Conservation (phyloP, 2,329 filamentous ascomycete genomes). For the Fulvia fulva region DNA sequence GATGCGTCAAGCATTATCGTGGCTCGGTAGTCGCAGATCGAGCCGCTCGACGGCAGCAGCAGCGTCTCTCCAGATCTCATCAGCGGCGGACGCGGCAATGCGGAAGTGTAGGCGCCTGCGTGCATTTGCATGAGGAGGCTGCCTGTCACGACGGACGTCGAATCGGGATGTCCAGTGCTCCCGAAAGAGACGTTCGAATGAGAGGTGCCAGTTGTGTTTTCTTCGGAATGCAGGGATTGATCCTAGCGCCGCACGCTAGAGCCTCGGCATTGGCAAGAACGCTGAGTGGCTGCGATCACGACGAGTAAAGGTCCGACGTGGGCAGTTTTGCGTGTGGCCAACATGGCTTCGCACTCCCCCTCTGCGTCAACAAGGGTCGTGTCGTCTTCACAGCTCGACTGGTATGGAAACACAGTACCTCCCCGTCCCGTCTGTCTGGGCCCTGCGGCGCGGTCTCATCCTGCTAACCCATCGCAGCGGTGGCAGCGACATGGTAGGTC, state of each 20-base stretch:
- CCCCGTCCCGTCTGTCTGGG: background rate
- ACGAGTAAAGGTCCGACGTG: background rate
- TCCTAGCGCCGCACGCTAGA: background rate
- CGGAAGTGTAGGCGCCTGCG: background rate
- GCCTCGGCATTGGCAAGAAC: background rate
- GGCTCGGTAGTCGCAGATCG: background rate
- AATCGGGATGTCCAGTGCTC: background rate
- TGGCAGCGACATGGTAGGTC: constrained; percentile 11
- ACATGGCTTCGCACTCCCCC: background rate
- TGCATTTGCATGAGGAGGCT: background rate
- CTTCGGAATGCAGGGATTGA: background rate
- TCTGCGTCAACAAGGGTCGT: background rate
- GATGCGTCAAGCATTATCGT: background rate
- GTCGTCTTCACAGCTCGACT: background rate
- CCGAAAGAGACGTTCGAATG: background rate
- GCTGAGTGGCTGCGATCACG: background rate
- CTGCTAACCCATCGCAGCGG: constrained; percentile 6
- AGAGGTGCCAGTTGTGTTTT: background rate
- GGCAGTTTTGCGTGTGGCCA: background rate
- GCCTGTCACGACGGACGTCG: background rate
- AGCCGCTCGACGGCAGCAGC: background rate
- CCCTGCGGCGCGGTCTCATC: constrained; percentile 8
- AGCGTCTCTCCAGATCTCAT: background rate
- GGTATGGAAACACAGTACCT: background rate
- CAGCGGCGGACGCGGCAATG: background rate